Evolutionary conservation across 75 land plant species (phyloP).

Genomic region (Adiantum capillusveneris): DNA sequence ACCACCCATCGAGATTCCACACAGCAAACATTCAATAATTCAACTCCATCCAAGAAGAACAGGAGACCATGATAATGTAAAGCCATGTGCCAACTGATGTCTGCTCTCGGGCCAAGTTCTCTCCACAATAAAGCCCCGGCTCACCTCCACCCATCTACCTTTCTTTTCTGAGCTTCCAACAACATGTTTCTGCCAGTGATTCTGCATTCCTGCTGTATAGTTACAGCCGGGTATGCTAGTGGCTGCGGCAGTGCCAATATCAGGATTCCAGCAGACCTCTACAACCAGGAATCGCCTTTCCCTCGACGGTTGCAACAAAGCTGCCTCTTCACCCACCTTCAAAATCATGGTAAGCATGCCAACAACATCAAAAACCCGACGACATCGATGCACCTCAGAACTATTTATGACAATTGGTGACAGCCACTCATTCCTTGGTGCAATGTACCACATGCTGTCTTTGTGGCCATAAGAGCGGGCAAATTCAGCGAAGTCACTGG

Average conservation of each 20-base stretch:
- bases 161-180: background rate
- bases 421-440: constrained; percentile 34
- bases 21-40: too few relatives aligned
- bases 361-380: constrained; percentile 2
- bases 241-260: background rate
- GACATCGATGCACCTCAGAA: constrained; percentile 12
- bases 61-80: too few relatives aligned
- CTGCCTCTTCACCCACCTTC: constrained; percentile 24
- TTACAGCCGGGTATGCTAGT: background rate
- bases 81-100: too few relatives aligned
- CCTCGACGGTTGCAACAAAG: constrained; percentile 10
- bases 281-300: constrained; percentile 30
- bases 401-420: constrained; percentile 22
- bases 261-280: constrained; percentile 9
- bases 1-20: too few relatives aligned
- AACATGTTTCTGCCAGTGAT: too few relatives aligned
- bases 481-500: constrained; percentile 14
- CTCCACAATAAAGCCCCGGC: constrained; percentile 33
- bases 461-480: constrained; percentile 3
- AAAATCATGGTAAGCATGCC: constrained; percentile 18
- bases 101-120: constrained; percentile 29
- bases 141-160: constrained; percentile 22
- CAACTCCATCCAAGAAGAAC: too few relatives aligned
- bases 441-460: constrained; percentile 31
- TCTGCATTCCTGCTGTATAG: background rate